A percentile compares a stretch with the other conserved stretches of the same genome.
Evolutionary conservation across 305 asterid species (phyloP).

Genomic region (Fraxinus paxiana): DNA sequence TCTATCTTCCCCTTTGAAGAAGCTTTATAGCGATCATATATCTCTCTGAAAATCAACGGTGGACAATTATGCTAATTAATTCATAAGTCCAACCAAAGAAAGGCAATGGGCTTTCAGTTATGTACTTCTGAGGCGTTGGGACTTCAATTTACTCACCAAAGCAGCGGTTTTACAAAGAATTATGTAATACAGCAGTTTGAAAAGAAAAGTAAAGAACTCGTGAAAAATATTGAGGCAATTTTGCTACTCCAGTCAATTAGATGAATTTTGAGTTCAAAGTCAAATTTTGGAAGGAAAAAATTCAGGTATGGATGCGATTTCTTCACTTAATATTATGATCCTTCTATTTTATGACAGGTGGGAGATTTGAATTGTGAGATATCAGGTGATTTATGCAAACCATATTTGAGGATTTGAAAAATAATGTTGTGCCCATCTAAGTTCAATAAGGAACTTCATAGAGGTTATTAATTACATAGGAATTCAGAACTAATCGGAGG

Average conservation of each 20-base stretch:
- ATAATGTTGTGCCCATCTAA: neutral
- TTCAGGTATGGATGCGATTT: neutral
- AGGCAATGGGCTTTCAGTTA: neutral
- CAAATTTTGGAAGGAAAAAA: neutral
- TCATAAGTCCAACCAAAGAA: neutral
- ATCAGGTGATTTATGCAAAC: neutral
- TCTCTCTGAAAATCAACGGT: slow-evolving; percentile 41
- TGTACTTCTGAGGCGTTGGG: neutral
- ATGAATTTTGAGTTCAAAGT: neutral
- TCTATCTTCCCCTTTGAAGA: slow-evolving; percentile 57
- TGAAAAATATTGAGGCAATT: neutral
- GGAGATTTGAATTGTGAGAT: neutral
- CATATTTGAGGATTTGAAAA: neutral
- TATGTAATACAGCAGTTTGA: neutral
- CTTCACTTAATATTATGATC: neutral
- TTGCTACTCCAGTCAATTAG: neutral
- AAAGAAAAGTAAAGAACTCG: neutral
- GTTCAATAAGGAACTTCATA: neutral
- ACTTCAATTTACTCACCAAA: neutral
- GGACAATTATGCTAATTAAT: neutral
- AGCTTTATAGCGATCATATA: slow-evolving; percentile 49
- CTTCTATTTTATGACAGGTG: neutral
- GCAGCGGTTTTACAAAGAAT: neutral
- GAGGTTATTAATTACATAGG: neutral
- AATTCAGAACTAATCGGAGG: neutral